Conservation (phyloP, 192 early-diverging fungal species). For the Gaertneriomyces semiglobifer region DNA sequence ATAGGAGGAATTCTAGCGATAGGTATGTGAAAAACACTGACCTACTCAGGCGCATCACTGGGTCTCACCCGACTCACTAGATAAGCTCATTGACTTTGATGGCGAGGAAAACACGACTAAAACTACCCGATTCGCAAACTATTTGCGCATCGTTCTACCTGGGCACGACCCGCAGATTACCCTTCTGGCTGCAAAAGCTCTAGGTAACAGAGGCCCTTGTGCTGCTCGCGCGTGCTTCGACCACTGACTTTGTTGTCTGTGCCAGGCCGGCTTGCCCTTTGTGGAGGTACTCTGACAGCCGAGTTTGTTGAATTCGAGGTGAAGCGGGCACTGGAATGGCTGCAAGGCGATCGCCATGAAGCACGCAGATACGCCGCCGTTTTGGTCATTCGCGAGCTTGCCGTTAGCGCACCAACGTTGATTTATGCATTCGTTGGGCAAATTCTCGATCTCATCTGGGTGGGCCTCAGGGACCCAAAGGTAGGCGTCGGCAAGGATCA, state of each 20-base stretch:
- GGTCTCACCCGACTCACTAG: constrained; percentile 32
- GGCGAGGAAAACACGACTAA: constrained; percentile 75
- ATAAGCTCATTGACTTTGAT: constrained; percentile 78
- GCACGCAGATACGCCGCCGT: constrained; percentile 75
- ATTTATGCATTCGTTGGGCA: constrained; percentile 76
- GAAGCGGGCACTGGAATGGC: constrained; percentile 78
- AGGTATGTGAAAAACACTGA: constrained; percentile 43
- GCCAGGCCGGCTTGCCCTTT: constrained; percentile 60
- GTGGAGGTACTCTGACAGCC: constrained; percentile 65
- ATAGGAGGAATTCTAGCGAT: constrained; percentile 78
- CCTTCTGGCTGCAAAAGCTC: constrained; percentile 65
- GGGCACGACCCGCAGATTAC: constrained; percentile 70
- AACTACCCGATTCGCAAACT: constrained; percentile 75
- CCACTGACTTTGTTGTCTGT: background rate
- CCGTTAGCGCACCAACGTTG: constrained; percentile 73
- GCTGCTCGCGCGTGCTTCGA: background rate
- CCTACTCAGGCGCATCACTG: background rate
- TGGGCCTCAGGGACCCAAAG: constrained; percentile 76
- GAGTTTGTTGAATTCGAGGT: constrained; percentile 84
- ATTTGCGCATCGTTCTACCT: constrained; percentile 72
- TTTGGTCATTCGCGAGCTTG: constrained; percentile 69
- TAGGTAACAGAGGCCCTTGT: constrained; percentile 48
- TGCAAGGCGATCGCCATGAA: constrained; percentile 81
- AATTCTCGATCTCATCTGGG: constrained; percentile 82
- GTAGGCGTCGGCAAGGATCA: constrained; percentile 15